phyloP scores from a whole-genome alignment of 202 grass and related monocot genomes.

The Tripidium arundinaceum region DNA sequence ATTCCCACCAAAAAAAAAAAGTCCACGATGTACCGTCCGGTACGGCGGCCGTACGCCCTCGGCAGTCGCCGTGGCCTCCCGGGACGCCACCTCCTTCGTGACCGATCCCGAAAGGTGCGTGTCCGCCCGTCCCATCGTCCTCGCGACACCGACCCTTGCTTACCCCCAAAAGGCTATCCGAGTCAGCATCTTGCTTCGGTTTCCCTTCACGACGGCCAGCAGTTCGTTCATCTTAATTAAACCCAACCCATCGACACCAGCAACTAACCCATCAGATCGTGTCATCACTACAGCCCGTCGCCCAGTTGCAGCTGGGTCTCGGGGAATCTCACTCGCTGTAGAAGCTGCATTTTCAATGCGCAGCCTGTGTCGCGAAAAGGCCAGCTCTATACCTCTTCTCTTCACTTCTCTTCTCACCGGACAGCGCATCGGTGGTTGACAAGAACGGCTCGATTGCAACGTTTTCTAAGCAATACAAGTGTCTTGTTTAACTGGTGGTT shows the following conservation, averaged over 20 bases:
- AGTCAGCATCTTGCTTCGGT: not conserved
- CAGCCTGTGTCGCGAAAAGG: not conserved
- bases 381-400: not conserved
- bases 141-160: not conserved
- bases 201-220: not conserved
- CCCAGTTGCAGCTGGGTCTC: too few species aligned
- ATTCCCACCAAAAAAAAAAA: not conserved
- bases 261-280: not conserved
- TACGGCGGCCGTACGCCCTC: not conserved
- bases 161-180: not conserved
- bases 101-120: not conserved
- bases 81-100: not conserved
- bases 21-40: not conserved
- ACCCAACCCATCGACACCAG: not conserved
- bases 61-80: not conserved
- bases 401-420: not conserved
- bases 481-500: too few species aligned
- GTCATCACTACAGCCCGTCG: not conserved
- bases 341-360: not conserved
- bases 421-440: not conserved
- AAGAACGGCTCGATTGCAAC: not conserved
- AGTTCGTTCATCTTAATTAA: not conserved
- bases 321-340: conserved; percentile 5
- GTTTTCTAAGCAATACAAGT: not conserved
- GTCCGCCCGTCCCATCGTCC: not conserved